phyloP scores from a whole-genome alignment of 2,329 filamentous ascomycete species.

The Fusarium haematococcum region DNA sequence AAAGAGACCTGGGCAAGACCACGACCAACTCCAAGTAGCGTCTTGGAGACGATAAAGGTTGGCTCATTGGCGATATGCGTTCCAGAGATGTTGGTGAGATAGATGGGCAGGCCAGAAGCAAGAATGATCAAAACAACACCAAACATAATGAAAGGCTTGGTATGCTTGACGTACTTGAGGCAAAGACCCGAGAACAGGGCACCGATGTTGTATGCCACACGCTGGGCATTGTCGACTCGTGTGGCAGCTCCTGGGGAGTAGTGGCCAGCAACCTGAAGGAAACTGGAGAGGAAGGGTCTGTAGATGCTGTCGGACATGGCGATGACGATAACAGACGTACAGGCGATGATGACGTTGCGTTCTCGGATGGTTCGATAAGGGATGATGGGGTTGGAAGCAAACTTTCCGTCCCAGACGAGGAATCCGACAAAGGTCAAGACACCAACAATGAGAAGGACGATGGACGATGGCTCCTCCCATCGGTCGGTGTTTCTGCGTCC shows the following conservation, averaged over 20 bases:
- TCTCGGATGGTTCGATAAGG: slow-evolving; percentile 31
- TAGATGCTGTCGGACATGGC: slow-evolving; percentile 37
- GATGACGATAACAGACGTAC: slow-evolving; percentile 24
- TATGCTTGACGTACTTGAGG: slow-evolving; percentile 29
- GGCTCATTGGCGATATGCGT: slow-evolving; percentile 30
- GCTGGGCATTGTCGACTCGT: slow-evolving; percentile 27
- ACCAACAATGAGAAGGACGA: slow-evolving; percentile 22
- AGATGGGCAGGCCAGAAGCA: slow-evolving; percentile 27
- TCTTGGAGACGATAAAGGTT: slow-evolving; percentile 29
- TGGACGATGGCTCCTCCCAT: slow-evolving; percentile 28
- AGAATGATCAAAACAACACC: slow-evolving; percentile 26
- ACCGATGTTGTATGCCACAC: slow-evolving; percentile 25
- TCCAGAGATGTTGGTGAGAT: slow-evolving; percentile 30
- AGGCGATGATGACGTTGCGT: slow-evolving; percentile 32
- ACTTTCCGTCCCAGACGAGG: slow-evolving; percentile 27
- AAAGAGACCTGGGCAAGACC: slow-evolving; percentile 23
- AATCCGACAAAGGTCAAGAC: slow-evolving; percentile 19
- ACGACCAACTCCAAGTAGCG: slow-evolving; percentile 27
- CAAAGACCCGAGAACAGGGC: slow-evolving; percentile 8
- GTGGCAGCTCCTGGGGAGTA: slow-evolving; percentile 33
- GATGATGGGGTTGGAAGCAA: slow-evolving; percentile 24
- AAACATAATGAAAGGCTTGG: slow-evolving; percentile 27
- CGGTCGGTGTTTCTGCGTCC: slow-evolving; percentile 29
- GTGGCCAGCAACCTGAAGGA: slow-evolving; percentile 21
- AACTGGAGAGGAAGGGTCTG: slow-evolving; percentile 26